Conservation (phyloP, 768 basidiomycete species). For the Leccinum incarnatum region DNA sequence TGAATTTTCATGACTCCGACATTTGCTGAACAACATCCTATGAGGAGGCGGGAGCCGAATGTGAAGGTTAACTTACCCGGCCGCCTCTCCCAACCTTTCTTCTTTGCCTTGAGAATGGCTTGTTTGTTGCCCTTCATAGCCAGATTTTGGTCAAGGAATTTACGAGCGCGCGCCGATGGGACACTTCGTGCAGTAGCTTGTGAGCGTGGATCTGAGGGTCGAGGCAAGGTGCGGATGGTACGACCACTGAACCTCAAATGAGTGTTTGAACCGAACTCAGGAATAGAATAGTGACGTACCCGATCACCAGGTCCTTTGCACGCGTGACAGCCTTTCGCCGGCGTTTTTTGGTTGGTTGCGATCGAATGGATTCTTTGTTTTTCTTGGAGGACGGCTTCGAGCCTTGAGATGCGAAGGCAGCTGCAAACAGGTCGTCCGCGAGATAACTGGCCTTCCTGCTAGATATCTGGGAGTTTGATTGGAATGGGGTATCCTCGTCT, state of each 20-base stretch:
- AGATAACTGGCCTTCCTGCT: slow-evolving; percentile 51
- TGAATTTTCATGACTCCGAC: slow-evolving; percentile 52
- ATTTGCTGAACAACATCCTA: slow-evolving; percentile 39
- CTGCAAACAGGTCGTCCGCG: slow-evolving; percentile 61
- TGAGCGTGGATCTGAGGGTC: slow-evolving; percentile 25
- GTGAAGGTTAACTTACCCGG: slow-evolving; percentile 43
- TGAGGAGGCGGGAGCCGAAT: neutral
- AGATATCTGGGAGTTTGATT: neutral
- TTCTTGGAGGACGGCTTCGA: slow-evolving; percentile 13
- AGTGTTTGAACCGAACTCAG: neutral
- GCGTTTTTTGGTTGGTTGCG: slow-evolving; percentile 25
- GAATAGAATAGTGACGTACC: slow-evolving; percentile 37
- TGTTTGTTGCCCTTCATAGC: slow-evolving; percentile 40
- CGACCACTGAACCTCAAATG: slow-evolving; percentile 43
- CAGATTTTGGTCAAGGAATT: slow-evolving; percentile 52
- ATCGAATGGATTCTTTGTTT: slow-evolving; percentile 23
- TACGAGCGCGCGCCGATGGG: slow-evolving; percentile 48
- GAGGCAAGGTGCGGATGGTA: slow-evolving; percentile 48
- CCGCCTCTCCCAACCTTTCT: slow-evolving; percentile 55
- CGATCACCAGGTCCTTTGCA: slow-evolving; percentile 53
- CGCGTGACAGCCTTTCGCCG: slow-evolving; percentile 32
- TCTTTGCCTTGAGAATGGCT: slow-evolving; percentile 33
- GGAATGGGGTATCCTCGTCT: slow-evolving; percentile 2
- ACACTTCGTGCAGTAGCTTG: slow-evolving; percentile 40
- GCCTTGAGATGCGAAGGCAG: slow-evolving; percentile 47